These are phyloP conservation scores for Annulohypoxylon nitens DNA, from an alignment of 495 filamentous ascomycete genomes.

Conservation along the genomic window DNA sequence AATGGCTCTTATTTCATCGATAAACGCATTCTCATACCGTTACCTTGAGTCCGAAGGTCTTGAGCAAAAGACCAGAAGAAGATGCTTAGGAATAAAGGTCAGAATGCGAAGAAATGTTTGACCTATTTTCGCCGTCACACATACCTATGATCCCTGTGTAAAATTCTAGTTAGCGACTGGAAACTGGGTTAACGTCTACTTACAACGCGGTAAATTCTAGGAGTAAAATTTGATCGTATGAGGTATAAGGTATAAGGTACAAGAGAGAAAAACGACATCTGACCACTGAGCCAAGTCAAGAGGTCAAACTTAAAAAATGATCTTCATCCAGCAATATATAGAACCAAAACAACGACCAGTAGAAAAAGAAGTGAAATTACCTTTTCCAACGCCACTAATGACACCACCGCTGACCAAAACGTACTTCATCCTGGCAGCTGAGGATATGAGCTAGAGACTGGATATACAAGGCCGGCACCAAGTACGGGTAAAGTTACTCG, in stretches of 20 bases:
- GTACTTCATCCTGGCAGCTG: slow-evolving; percentile 32
- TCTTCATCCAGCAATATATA: neutral
- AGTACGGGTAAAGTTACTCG: neutral
- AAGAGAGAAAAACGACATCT: neutral
- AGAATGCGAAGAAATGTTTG: slow-evolving; percentile 21
- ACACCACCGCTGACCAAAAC: slow-evolving; percentile 64
- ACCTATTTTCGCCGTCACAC: neutral
- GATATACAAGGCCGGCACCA: neutral
- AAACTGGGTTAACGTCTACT: slow-evolving; percentile 68
- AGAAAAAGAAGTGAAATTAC: slow-evolving; percentile 45
- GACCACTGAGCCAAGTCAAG: neutral
- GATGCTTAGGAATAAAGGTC: slow-evolving; percentile 36
- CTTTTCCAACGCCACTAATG: slow-evolving; percentile 86
- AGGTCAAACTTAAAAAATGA: neutral
- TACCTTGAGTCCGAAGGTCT: slow-evolving; percentile 81
- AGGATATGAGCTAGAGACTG: neutral
- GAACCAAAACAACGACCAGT: neutral
- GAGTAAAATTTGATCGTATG: neutral
- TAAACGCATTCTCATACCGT: slow-evolving; percentile 33
- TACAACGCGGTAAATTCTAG: neutral
- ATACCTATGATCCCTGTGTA: slow-evolving; percentile 39
- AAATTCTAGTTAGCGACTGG: slow-evolving; percentile 17
- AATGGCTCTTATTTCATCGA: neutral
- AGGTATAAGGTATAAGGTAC: too few relatives aligned
- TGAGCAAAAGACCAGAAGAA: slow-evolving; percentile 79